Evolutionary conservation across 306 rosid genomes (phyloP).

Genomic region (Inga laurina): DNA sequence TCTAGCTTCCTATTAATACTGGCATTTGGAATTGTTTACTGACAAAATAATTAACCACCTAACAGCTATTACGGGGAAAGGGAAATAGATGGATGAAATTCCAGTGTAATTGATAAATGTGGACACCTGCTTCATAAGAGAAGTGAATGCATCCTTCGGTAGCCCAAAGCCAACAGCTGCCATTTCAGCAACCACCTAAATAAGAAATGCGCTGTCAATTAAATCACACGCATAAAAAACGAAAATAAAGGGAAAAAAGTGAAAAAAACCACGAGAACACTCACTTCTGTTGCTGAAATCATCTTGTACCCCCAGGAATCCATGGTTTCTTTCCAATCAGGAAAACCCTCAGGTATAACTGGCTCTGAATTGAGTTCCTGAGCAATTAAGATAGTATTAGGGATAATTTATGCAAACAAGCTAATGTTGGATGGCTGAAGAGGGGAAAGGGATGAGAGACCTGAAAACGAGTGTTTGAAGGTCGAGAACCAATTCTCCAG

Average conservation of each 20-base stretch:
- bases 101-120: neutral
- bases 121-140: constrained; percentile 84
- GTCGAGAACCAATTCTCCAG: constrained; percentile 96
- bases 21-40: neutral
- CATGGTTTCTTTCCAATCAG: constrained; percentile 93
- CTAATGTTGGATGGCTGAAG: neutral
- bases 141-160: constrained; percentile 89
- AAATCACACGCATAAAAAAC: constrained; percentile 14
- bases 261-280: constrained; percentile 22
- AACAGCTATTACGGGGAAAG: constrained; percentile 17
- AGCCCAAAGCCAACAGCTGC: constrained; percentile 95
- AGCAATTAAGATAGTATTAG: constrained; percentile 27
- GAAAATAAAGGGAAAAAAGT: neutral
- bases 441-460: constrained; percentile 39
- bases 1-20: constrained; percentile 6
- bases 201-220: constrained; percentile 21
- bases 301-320: constrained; percentile 94
- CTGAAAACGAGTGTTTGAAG: constrained; percentile 73
- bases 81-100: neutral
- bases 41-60: neutral
- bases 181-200: constrained; percentile 94
- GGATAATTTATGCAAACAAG: constrained; percentile 1
- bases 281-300: constrained; percentile 80
- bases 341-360: constrained; percentile 84
- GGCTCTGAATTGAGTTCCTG: constrained; percentile 96